Percentiles rank a stretch among this genome's conserved stretches.
Conservation (phyloP, 2,329 filamentous ascomycete genomes). For the Hypoxylon sp. region DNA sequence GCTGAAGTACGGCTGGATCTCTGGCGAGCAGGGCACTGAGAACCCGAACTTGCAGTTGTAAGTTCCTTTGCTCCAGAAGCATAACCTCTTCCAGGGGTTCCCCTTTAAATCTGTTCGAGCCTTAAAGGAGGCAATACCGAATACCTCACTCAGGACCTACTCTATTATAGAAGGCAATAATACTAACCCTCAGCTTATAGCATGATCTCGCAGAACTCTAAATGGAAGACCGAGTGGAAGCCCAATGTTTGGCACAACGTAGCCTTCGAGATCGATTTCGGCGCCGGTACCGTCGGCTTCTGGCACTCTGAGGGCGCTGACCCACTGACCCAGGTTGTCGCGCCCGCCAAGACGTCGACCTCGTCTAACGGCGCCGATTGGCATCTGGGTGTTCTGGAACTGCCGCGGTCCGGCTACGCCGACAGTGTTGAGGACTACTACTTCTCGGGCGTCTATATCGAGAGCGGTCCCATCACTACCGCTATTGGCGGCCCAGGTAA, state of each 20-base stretch:
- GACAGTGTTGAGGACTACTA: conserved; percentile 76
- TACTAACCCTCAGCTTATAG: conserved; percentile 6
- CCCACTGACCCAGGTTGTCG: conserved; percentile 71
- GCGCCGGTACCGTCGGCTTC: conserved; percentile 72
- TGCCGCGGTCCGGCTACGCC: conserved; percentile 70
- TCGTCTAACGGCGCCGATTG: conserved; percentile 79
- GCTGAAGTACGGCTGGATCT: conserved; percentile 77
- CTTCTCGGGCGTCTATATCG: conserved; percentile 80
- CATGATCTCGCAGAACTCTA: conserved; percentile 72
- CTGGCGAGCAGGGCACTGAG: conserved; percentile 61
- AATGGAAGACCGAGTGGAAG: conserved; percentile 75
- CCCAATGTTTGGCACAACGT: conserved; percentile 81
- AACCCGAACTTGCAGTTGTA: conserved; percentile 72
- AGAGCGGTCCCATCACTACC: conserved; percentile 66
- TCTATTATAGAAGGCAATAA: neutral
- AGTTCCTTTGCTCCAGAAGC: neutral
- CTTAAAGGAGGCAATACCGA: neutral
- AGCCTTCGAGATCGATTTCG: conserved; percentile 80
- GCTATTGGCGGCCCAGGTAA: conserved; percentile 51
- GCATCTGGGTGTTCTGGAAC: conserved; percentile 79
- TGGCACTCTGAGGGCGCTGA: conserved; percentile 77
- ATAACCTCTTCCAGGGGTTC: neutral
- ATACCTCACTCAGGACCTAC: neutral
- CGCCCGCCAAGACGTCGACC: conserved; percentile 71
- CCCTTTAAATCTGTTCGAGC: neutral